Evolutionary conservation across 257 asterid genomes (phyloP).

Genomic region (Thymus quinquecostatus): DNA sequence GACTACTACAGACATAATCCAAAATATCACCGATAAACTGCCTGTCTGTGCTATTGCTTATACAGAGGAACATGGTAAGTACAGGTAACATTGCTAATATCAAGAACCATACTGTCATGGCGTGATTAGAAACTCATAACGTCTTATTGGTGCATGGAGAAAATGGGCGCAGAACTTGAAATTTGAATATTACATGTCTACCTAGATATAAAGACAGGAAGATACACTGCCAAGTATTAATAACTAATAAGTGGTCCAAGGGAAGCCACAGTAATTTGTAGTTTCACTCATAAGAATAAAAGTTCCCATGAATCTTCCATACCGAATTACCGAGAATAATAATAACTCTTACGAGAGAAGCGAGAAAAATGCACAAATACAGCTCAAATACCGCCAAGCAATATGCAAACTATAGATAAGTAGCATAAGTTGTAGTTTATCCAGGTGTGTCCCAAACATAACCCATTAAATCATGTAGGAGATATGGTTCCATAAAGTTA

Average conservation of each 20-base stretch:
- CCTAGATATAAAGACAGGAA: constrained; percentile 14
- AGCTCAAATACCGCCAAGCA: background rate
- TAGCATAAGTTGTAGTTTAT: constrained; percentile 1
- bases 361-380: background rate
- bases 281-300: background rate
- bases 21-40: background rate
- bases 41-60: background rate
- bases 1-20: background rate
- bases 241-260: background rate
- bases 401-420: background rate
- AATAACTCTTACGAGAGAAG: background rate
- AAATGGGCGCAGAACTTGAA: background rate
- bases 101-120: background rate
- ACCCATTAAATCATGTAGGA: background rate
- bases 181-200: background rate
- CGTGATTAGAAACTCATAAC: background rate
- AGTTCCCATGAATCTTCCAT: background rate
- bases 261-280: constrained; percentile 6
- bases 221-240: background rate
- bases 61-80: background rate
- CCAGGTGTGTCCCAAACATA: background rate
- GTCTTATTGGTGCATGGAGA: background rate
- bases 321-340: background rate
- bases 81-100: constrained; percentile 1
- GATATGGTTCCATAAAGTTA: background rate